Evolutionary conservation across 179 eudicot species (phyloP).

Genomic region (Silene coronaria): DNA sequence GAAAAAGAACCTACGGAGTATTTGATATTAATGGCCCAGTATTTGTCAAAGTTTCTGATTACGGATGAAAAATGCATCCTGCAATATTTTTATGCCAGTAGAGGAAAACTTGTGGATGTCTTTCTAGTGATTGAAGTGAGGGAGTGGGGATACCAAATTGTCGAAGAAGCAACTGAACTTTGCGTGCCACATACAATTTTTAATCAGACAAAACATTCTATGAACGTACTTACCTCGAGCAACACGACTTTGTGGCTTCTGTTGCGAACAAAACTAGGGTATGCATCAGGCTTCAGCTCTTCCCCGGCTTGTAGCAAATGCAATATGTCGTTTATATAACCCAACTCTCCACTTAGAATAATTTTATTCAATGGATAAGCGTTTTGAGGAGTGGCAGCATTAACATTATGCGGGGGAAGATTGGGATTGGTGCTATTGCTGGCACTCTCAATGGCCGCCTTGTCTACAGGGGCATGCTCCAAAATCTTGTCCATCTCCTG

Average conservation of each 20-base stretch:
- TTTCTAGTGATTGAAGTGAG: not conserved
- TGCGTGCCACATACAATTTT: not conserved
- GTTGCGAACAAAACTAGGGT: constrained; percentile 69
- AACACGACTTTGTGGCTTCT: constrained; percentile 45
- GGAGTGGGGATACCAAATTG: not conserved
- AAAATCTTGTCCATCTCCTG: constrained; percentile 36
- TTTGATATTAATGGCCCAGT: too few species aligned
- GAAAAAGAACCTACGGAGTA: too few species aligned
- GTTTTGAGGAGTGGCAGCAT: constrained; percentile 57
- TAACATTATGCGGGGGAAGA: constrained; percentile 66
- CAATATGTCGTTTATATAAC: constrained; percentile 52
- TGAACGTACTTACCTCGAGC: constrained; percentile 49
- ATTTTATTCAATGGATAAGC: constrained; percentile 85
- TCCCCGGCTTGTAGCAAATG: constrained; percentile 36
- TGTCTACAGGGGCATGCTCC: constrained; percentile 37
- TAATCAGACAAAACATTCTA: not conserved
- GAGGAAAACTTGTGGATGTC: too few species aligned
- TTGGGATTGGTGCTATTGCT: constrained; percentile 33
- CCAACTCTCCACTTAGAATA: constrained; percentile 79
- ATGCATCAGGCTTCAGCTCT: constrained; percentile 39
- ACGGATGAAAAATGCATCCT: too few species aligned
- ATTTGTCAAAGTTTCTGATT: too few species aligned
- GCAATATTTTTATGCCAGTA: too few species aligned
- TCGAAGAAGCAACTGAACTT: not conserved
- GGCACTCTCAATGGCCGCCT: constrained; percentile 48